Percentiles rank a stretch among this genome's conserved stretches.
These are phyloP conservation scores for Syzygium jambos DNA, from an alignment of 345 rosid species.

Conservation along the genomic window DNA sequence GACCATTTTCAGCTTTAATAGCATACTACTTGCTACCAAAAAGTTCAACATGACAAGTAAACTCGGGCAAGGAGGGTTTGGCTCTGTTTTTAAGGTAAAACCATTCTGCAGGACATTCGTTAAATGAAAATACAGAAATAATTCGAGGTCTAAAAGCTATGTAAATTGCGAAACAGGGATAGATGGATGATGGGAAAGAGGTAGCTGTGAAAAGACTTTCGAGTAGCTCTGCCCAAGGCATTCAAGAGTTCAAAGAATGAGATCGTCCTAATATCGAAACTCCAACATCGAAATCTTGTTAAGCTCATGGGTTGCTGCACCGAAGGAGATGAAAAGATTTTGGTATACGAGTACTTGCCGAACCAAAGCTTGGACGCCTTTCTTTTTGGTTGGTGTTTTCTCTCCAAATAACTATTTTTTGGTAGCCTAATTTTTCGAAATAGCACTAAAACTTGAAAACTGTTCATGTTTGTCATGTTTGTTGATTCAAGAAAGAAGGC, in stretches of 20 bases:
- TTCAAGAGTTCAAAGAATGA: conserved; percentile 48
- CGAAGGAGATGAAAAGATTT: conserved; percentile 42
- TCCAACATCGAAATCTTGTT: conserved; percentile 62
- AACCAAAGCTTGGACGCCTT: neutral
- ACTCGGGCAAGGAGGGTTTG: conserved; percentile 10
- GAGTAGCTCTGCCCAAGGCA: conserved; percentile 46
- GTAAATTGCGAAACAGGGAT: conserved; percentile 23
- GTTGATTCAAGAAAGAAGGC: conserved; percentile 5
- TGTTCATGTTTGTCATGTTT: neutral
- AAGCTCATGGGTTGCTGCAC: conserved; percentile 50
- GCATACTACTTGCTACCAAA: neutral
- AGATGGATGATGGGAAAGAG: conserved; percentile 22
- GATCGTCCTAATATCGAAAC: conserved; percentile 37
- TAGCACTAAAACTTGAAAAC: neutral
- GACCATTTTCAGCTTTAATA: neutral
- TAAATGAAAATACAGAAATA: neutral
- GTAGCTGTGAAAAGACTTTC: conserved; percentile 62
- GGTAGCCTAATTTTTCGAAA: neutral
- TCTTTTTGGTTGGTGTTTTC: conserved; percentile 7
- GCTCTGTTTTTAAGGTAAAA: conserved; percentile 3
- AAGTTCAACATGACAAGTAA: neutral
- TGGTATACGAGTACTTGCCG: conserved; percentile 41
- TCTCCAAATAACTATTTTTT: neutral
- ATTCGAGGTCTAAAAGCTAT: neutral
- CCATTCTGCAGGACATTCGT: neutral